Conservation (phyloP, 164 flowering plant genomes). For the Vitis cinerea region DNA sequence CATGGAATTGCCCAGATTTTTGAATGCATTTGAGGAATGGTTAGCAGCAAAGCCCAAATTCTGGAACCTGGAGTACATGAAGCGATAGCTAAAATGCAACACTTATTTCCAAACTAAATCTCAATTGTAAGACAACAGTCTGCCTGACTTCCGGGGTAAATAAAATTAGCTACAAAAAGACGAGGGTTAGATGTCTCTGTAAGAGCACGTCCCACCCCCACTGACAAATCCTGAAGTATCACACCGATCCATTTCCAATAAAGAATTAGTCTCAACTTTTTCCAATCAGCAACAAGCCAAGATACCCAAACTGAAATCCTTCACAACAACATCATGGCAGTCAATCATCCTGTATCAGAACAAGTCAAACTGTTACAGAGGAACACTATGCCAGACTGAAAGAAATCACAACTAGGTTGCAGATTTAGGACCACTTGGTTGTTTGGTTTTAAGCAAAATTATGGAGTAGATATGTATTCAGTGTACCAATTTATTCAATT, state of each 20-base stretch:
- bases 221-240: conserved; percentile 99
- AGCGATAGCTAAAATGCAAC: conserved; percentile 14
- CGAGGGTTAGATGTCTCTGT: conserved; percentile 38
- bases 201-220: conserved; percentile 62
- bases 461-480: background rate
- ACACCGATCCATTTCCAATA: conserved; percentile 69
- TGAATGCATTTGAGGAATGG: conserved; percentile 49
- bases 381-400: background rate
- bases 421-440: too few relatives aligned
- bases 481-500: too few relatives aligned
- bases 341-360: conserved; percentile 37
- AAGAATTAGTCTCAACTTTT: conserved; percentile 9
- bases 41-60: conserved; percentile 45
- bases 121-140: conserved; percentile 34
- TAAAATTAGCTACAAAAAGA: conserved; percentile 25
- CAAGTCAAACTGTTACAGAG: conserved; percentile 3
- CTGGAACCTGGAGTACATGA: conserved; percentile 56
- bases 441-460: background rate
- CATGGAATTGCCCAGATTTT: conserved; percentile 39
- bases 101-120: conserved; percentile 26
- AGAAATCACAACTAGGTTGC: background rate
- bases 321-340: conserved; percentile 8
- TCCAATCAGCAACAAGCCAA: conserved; percentile 21
- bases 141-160: conserved; percentile 59
- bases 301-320: conserved; percentile 7